These are phyloP conservation scores for Cryptococcus jaspeensis DNA, from an alignment of 1,284 basidiomycete genomes.

Conservation along the genomic window DNA sequence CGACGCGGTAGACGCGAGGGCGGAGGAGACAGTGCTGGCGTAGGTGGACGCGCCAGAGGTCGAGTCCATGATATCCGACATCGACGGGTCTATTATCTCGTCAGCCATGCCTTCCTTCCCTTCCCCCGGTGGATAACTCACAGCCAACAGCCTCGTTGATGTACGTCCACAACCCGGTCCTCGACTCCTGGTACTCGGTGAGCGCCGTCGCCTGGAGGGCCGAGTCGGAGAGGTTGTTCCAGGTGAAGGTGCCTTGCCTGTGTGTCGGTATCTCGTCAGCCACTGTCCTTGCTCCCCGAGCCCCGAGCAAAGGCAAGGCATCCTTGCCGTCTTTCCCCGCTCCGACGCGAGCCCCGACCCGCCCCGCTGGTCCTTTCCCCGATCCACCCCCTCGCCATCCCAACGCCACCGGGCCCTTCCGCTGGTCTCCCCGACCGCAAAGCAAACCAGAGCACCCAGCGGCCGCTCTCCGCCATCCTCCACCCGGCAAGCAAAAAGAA, in stretches of 20 bases:
- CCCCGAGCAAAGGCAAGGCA: too few relatives aligned
- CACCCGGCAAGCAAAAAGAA: too few relatives aligned
- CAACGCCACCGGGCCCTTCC: too few relatives aligned
- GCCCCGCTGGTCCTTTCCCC: too few relatives aligned
- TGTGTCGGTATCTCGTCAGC: conserved; percentile 1
- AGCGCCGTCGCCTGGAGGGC: conserved; percentile 29
- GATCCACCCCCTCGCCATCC: too few relatives aligned
- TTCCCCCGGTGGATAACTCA: too few relatives aligned
- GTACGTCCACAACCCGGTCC: conserved; percentile 48
- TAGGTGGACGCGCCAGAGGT: conserved; percentile 21
- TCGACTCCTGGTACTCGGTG: conserved; percentile 27
- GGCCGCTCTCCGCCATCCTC: too few relatives aligned
- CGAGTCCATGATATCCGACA: conserved; percentile 32
- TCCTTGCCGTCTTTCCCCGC: too few relatives aligned
- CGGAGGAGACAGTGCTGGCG: conserved; percentile 58
- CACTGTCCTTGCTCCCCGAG: too few relatives aligned
- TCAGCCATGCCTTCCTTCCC: conserved; percentile 8
- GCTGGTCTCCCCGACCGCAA: too few relatives aligned
- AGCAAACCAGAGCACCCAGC: too few relatives aligned
- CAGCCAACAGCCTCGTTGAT: conserved; percentile 52
- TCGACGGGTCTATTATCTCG: conserved; percentile 21
- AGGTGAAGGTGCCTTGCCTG: conserved; percentile 36
- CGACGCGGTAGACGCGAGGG: conserved; percentile 66
- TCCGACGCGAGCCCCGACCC: too few relatives aligned
- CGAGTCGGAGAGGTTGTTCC: conserved; percentile 36